Conservation (phyloP, 805 yeast species). For the Metahyphopichia silvanorum region DNA sequence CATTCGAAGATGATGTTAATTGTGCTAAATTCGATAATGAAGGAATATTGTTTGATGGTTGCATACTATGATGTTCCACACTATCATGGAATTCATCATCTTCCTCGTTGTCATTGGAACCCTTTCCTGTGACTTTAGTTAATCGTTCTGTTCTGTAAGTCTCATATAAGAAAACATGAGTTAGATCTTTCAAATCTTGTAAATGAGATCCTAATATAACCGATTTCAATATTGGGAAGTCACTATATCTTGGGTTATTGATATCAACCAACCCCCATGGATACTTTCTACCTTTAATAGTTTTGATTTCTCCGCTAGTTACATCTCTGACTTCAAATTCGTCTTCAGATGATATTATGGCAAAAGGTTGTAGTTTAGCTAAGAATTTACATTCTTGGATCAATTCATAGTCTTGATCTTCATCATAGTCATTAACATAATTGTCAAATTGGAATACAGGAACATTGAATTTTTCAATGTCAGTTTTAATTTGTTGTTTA, state of each 20-base stretch:
- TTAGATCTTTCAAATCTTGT: constrained; percentile 76
- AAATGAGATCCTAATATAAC: constrained; percentile 81
- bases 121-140: constrained; percentile 50
- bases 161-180: constrained; percentile 74
- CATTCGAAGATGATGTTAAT: constrained; percentile 23
- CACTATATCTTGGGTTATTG: constrained; percentile 49
- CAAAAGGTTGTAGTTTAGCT: constrained; percentile 70
- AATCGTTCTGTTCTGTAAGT: constrained; percentile 76
- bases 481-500: constrained; percentile 57
- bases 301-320: constrained; percentile 39
- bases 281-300: constrained; percentile 59
- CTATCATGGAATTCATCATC: constrained; percentile 27
- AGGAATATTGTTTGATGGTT: constrained; percentile 35
- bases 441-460: constrained; percentile 74
- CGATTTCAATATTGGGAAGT: constrained; percentile 57
- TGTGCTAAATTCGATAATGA: constrained; percentile 65
- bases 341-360: constrained; percentile 64
- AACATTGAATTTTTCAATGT: constrained; percentile 64
- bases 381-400: constrained; percentile 65
- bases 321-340: constrained; percentile 42
- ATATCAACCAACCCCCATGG: constrained; percentile 74
- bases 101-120: constrained; percentile 11
- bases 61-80: constrained; percentile 10
- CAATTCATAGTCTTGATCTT: constrained; percentile 72
- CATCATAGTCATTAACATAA: constrained; percentile 49